Conservation (phyloP, 805 yeast species). For the Candida michaelii region DNA sequence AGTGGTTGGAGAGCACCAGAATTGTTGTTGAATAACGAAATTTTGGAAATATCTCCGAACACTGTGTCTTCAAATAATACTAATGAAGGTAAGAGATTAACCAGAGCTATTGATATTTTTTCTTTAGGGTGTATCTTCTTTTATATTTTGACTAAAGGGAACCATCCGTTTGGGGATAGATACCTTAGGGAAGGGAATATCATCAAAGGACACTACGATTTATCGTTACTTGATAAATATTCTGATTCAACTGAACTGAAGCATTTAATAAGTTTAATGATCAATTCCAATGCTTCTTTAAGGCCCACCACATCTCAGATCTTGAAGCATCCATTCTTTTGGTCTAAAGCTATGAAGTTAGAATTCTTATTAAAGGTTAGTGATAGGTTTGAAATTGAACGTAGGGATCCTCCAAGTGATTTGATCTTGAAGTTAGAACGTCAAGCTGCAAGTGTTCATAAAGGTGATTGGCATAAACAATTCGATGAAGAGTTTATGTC, state of each 20-base stretch:
- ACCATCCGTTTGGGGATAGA: conserved; percentile 94
- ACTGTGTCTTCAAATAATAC: conserved; percentile 27
- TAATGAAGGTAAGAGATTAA: conserved; percentile 52
- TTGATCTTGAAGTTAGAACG: conserved; percentile 56
- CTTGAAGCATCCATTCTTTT: conserved; percentile 84
- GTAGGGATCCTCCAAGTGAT: conserved; percentile 73
- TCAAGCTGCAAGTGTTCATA: conserved; percentile 47
- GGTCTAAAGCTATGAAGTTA: conserved; percentile 71
- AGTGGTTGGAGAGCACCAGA: conserved; percentile 99
- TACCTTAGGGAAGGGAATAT: conserved; percentile 88
- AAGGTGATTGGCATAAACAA: conserved; percentile 72
- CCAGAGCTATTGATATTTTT: conserved; percentile 90
- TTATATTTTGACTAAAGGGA: conserved; percentile 78
- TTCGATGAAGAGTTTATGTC: conserved; percentile 75
- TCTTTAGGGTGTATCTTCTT: conserved; percentile 93
- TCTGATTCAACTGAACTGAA: conserved; percentile 60
- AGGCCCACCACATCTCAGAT: conserved; percentile 74
- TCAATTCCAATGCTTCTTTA: conserved; percentile 57
- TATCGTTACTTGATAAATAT: conserved; percentile 45
- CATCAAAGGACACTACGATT: conserved; percentile 58
- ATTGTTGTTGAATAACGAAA: conserved; percentile 46
- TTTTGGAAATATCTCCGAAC: conserved; percentile 39
- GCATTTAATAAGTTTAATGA: conserved; percentile 74
- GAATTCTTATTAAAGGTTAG: conserved; percentile 85
- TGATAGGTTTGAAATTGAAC: conserved; percentile 85